Evolutionary conservation across 495 filamentous ascomycete species (phyloP).

Genomic region (Tuber microsphaerosporum): DNA sequence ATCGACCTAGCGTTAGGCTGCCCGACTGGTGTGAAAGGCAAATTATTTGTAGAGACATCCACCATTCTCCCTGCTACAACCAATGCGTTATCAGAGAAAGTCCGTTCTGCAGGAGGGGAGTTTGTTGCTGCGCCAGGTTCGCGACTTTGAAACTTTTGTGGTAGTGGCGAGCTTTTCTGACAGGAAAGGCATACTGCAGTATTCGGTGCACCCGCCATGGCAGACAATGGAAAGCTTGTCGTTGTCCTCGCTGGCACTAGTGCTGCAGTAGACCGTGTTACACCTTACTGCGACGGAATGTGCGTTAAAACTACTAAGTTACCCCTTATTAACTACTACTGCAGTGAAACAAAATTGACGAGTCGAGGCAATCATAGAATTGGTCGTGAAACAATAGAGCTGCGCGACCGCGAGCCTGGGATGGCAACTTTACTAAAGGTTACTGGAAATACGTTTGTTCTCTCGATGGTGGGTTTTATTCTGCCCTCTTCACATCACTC

Average conservation of each 20-base stretch:
- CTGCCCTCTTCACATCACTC: background rate
- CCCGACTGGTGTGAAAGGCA: slow-evolving; percentile 52
- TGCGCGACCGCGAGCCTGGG: slow-evolving; percentile 54
- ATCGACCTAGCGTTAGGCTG: slow-evolving; percentile 51
- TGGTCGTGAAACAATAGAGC: slow-evolving; percentile 62
- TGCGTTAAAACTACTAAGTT: slow-evolving; percentile 8
- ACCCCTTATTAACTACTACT: background rate
- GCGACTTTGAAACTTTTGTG: background rate
- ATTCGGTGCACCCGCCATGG: slow-evolving; percentile 75
- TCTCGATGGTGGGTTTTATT: slow-evolving; percentile 58
- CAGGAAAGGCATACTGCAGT: slow-evolving; percentile 44
- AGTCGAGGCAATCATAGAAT: slow-evolving; percentile 42
- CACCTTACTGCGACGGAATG: slow-evolving; percentile 72
- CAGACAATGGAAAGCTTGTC: slow-evolving; percentile 62
- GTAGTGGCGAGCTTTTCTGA: background rate
- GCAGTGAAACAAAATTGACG: background rate
- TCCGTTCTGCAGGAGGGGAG: slow-evolving; percentile 54
- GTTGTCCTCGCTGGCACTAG: slow-evolving; percentile 63
- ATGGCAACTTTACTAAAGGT: slow-evolving; percentile 65
- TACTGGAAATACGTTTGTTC: slow-evolving; percentile 78
- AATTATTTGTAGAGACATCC: slow-evolving; percentile 76
- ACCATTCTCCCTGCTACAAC: slow-evolving; percentile 84
- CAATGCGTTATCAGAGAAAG: slow-evolving; percentile 52
- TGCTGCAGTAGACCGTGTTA: slow-evolving; percentile 55
- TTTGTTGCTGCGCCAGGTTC: slow-evolving; percentile 67